Percentiles rank a stretch among this genome's conserved stretches.
Evolutionary conservation across 441 rosid genomes (phyloP).

Genomic region (Rhodomyrtus psidioides): DNA sequence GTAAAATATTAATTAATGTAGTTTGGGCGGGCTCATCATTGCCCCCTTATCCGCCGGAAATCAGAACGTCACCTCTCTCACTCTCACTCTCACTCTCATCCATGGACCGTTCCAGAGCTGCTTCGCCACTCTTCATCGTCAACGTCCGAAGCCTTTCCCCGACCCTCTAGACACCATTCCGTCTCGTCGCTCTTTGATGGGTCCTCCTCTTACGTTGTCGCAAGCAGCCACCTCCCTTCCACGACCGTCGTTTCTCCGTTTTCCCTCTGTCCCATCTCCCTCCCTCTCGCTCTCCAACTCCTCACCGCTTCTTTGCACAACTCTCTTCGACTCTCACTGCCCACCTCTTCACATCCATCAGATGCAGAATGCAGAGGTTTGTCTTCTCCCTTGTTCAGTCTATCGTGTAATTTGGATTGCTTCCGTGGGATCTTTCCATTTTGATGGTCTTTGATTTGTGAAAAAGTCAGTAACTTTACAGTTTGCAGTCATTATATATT

Average conservation of each 20-base stretch:
- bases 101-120: not conserved
- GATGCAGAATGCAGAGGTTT: not conserved
- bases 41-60: not conserved
- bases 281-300: not conserved
- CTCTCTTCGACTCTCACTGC: not conserved
- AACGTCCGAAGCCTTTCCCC: not conserved
- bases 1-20: not conserved
- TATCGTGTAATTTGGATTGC: not conserved
- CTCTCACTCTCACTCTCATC: not conserved
- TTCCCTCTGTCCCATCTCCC: not conserved
- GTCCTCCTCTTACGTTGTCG: not conserved
- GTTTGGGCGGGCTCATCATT: not conserved
- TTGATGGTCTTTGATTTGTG: not conserved
- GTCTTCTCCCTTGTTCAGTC: not conserved
- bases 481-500: not conserved
- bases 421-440: not conserved
- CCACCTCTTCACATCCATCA: not conserved
- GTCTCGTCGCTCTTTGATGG: not conserved
- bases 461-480: not conserved
- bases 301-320: not conserved
- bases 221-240: not conserved
- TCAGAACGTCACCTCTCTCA: not conserved
- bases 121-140: not conserved
- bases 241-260: not conserved
- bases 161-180: accelerated